Percentiles rank a stretch among this genome's conserved stretches.
Evolutionary conservation across 192 early-diverging fungal genomes (phyloP).

Genomic region (Backusella tarrabulga): DNA sequence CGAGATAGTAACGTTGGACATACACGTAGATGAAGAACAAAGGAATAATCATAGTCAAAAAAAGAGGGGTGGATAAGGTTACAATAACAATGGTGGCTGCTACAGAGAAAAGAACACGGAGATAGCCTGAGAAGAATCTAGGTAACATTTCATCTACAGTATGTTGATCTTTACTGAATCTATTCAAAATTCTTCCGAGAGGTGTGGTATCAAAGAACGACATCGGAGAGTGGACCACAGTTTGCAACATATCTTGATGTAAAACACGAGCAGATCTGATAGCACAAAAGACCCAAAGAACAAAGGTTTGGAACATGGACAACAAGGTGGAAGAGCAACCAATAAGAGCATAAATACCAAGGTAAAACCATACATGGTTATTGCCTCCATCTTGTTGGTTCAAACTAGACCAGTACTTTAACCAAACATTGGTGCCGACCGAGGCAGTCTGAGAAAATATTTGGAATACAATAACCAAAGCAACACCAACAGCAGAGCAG

Average conservation of each 20-base stretch:
- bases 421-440: conserved; percentile 64
- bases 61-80: conserved; percentile 43
- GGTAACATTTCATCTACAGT: conserved; percentile 76
- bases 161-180: conserved; percentile 89
- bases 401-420: conserved; percentile 72
- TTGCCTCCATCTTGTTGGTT: conserved; percentile 42
- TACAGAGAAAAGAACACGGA: conserved; percentile 45
- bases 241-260: conserved; percentile 77
- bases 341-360: conserved; percentile 78
- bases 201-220: conserved; percentile 82
- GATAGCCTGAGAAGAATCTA: conserved; percentile 50
- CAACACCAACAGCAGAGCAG: conserved; percentile 61
- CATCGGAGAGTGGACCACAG: conserved; percentile 68
- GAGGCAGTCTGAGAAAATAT: conserved; percentile 54
- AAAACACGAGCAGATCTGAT: conserved; percentile 74
- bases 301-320: conserved; percentile 64
- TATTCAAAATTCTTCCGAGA: conserved; percentile 82
- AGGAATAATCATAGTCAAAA: conserved; percentile 48
- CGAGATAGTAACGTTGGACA: conserved; percentile 63
- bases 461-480: conserved; percentile 58
- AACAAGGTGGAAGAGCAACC: conserved; percentile 70
- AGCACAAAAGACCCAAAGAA: conserved; percentile 78
- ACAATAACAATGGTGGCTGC: conserved; percentile 48
- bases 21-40: conserved; percentile 45
- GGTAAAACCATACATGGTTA: conserved; percentile 55